Conservation (phyloP, 2,329 filamentous ascomycete species). For the Magnaporthiopsis incrustans region DNA sequence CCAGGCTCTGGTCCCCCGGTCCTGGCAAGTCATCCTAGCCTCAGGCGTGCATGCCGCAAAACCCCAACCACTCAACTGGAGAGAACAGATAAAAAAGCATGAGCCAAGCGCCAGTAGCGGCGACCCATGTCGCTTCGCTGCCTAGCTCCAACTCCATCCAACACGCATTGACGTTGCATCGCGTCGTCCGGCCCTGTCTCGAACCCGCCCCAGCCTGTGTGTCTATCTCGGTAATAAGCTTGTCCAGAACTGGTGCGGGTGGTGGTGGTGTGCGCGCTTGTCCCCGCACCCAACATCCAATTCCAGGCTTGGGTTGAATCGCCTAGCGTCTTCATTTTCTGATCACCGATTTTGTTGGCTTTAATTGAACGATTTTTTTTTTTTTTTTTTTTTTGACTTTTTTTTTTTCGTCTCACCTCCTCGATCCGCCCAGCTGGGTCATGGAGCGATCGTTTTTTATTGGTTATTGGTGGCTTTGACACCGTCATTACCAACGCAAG, state of each 20-base stretch:
- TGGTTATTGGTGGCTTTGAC: neutral
- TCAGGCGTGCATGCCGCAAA: no score
- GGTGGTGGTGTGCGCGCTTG: neutral
- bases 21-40: no score
- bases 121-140: neutral
- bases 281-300: neutral
- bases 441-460: no score
- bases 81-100: neutral
- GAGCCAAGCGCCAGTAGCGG: neutral
- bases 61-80: neutral
- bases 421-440: neutral
- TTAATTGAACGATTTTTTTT: neutral
- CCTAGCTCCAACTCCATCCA: neutral
- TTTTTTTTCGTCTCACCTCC: neutral
- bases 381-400: neutral
- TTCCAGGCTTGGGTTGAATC: neutral
- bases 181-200: neutral
- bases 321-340: neutral
- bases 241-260: neutral
- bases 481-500: neutral
- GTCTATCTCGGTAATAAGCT: neutral
- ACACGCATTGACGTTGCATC: neutral
- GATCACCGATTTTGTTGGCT: neutral
- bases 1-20: no score
- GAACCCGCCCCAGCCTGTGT: neutral